Percentiles rank a stretch among this genome's conserved stretches.
phyloP scores from a whole-genome alignment of 305 asterid genomes.

The Salvia sclarea region DNA sequence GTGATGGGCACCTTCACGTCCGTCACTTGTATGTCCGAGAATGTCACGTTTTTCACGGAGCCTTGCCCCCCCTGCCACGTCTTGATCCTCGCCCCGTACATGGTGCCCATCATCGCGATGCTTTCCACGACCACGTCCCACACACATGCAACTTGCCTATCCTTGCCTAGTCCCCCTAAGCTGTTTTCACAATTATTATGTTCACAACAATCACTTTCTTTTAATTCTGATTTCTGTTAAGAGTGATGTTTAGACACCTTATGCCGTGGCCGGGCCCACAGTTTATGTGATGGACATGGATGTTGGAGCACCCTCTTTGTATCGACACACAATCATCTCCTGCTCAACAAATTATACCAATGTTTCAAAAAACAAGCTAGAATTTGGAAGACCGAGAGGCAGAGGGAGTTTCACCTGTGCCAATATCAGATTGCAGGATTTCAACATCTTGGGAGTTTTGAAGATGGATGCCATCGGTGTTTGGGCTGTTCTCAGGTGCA shows the following conservation, averaged over 20 bases:
- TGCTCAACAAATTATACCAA: too few relatives aligned
- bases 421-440: constrained; percentile 58
- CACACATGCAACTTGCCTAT: constrained; percentile 62
- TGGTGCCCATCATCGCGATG: constrained; percentile 51
- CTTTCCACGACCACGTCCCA: constrained; percentile 62
- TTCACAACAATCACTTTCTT: too few relatives aligned
- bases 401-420: constrained; percentile 46
- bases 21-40: constrained; percentile 55
- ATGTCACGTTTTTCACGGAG: constrained; percentile 59
- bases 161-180: constrained; percentile 80
- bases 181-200: too few relatives aligned
- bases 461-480: constrained; percentile 87
- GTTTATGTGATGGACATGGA: constrained; percentile 63
- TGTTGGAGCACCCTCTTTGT: constrained; percentile 77
- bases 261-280: constrained; percentile 96
- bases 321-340: constrained; percentile 91
- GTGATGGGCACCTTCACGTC: constrained; percentile 64
- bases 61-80: constrained; percentile 96
- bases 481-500: constrained; percentile 72
- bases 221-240: too few relatives aligned
- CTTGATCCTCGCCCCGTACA: constrained; percentile 82
- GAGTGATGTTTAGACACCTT: constrained; percentile 45
- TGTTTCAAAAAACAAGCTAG: too few relatives aligned
- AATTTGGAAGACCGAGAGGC: too few relatives aligned
- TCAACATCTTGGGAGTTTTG: constrained; percentile 75